Evolutionary conservation across 305 asterid species (phyloP), one percentile per base, ranked within the genome.

Genomic region (Fraxinus sp.): DNA sequence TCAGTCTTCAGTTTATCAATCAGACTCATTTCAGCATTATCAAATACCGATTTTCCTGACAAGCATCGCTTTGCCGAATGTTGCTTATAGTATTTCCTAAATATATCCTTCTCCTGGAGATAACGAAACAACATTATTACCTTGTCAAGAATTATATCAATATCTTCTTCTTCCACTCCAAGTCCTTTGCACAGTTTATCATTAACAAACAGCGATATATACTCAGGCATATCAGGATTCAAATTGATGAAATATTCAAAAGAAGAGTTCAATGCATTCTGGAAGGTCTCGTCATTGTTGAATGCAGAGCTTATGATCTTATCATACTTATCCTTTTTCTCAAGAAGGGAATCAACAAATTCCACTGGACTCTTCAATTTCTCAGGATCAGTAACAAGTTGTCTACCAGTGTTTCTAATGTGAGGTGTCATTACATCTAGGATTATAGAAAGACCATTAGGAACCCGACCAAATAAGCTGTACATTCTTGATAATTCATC

Each of bases 231-330:
- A 68, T 18, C 0, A 10, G 75, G 37, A 68, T 28, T 68, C 75
- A 68, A 28, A 68, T 26, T 26, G 75, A 68, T 68, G 22, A 68
- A 68, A 68, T 68, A 62, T 62, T 62, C 72, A 3, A 62, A 62
- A 2, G 72, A 62, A 8, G 72, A 22, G 30, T 62, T 62, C 75
- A 28, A 68, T 11, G 75, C 37, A 68, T 68, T 68, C 7, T 68
- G 75, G 37, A 68, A 68, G 75, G 37, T 26, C 75, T 68, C 39
- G 3, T 68, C 75, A 28, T 68, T 68, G 75, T 68, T 68, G 75
- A 68, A 68, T 28, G 20, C 37, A 9, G 11, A 68, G 75, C 75
- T 11, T 68, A 68, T 68, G 75, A 68, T 28, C 39, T 28, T 68
- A 9, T 68, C 75, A 10, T 68, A 68, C 75, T 68, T 68, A 7